Evolutionary conservation across 1,139 yeast genomes (phyloP).

Genomic region (Candida gigantensis): DNA sequence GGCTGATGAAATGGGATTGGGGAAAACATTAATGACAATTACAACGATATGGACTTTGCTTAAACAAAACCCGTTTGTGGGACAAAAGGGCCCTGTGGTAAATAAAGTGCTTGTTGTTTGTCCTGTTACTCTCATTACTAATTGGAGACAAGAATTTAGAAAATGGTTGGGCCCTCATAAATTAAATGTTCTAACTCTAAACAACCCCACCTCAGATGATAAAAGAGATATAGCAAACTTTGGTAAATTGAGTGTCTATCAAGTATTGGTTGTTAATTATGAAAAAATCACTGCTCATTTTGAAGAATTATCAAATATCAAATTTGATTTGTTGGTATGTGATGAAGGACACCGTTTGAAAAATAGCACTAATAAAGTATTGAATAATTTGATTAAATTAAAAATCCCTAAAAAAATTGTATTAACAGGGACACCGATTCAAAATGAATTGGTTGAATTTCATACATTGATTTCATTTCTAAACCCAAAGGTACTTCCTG

Average conservation of each 20-base stretch:
- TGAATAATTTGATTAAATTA: constrained; percentile 60
- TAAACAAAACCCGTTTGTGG: constrained; percentile 63
- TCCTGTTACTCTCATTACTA: constrained; percentile 85
- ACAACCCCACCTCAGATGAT: constrained; percentile 52
- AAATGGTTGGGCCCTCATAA: constrained; percentile 83
- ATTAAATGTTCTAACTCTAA: constrained; percentile 58
- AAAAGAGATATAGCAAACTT: constrained; percentile 61
- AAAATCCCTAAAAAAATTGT: constrained; percentile 60
- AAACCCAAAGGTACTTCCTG: constrained; percentile 81
- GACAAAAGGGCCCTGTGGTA: constrained; percentile 36
- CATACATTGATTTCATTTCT: constrained; percentile 78
- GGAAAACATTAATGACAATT: constrained; percentile 88
- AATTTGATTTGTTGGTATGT: constrained; percentile 77
- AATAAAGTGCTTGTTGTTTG: constrained; percentile 77
- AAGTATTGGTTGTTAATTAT: constrained; percentile 82
- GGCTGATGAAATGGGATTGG: constrained; percentile 98
- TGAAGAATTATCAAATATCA: constrained; percentile 51
- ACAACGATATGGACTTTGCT: constrained; percentile 80
- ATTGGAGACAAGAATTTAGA: constrained; percentile 86
- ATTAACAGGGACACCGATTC: constrained; percentile 92
- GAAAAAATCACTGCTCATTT: constrained; percentile 68
- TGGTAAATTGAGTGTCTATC: constrained; percentile 70
- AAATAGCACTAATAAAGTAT: constrained; percentile 65
- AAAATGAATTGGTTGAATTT: constrained; percentile 85
- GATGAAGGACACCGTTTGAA: constrained; percentile 95